These are phyloP conservation scores for Afroboletus lepidellus DNA, from an alignment of 1,284 basidiomycete genomes.

Conservation along the genomic window DNA sequence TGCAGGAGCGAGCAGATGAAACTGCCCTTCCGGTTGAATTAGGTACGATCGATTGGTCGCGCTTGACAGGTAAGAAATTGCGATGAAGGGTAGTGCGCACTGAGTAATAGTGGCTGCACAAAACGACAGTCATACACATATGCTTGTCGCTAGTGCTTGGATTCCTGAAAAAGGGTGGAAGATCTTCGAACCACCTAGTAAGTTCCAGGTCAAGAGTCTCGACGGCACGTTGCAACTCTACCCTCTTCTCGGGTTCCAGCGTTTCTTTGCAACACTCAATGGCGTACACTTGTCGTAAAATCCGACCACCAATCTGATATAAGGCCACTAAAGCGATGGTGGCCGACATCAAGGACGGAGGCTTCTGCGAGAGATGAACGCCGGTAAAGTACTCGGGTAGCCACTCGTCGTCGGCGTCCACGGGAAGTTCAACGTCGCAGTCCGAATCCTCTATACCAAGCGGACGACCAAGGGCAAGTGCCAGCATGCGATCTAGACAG, in stretches of 20 bases:
- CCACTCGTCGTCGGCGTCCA: slow-evolving; percentile 77
- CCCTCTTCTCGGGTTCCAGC: slow-evolving; percentile 70
- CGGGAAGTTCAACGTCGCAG: slow-evolving; percentile 79
- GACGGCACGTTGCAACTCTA: slow-evolving; percentile 70
- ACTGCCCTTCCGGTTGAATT: slow-evolving; percentile 77
- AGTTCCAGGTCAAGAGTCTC: slow-evolving; percentile 76
- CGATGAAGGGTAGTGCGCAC: slow-evolving; percentile 86
- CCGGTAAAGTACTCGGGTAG: slow-evolving; percentile 71
- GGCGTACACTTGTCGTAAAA: slow-evolving; percentile 80
- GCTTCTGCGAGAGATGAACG: slow-evolving; percentile 50
- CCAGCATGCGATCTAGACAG: slow-evolving; percentile 85
- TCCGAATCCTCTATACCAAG: slow-evolving; percentile 78
- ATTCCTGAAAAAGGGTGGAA: slow-evolving; percentile 72
- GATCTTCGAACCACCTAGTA: slow-evolving; percentile 77
- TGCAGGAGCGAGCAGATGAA: slow-evolving; percentile 75
- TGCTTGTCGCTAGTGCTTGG: slow-evolving; percentile 70
- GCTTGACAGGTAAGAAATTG: slow-evolving; percentile 77
- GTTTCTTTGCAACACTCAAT: slow-evolving; percentile 72
- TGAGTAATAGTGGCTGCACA: slow-evolving; percentile 88
- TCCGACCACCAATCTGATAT: slow-evolving; percentile 79
- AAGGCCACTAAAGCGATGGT: slow-evolving; percentile 72
- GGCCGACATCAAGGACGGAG: slow-evolving; percentile 76
- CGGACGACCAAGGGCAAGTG: slow-evolving; percentile 80
- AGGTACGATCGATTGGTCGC: slow-evolving; percentile 61
- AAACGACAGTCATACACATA: slow-evolving; percentile 83